Evolutionary conservation across 371 early-diverging fungal species (phyloP), one percentile per base, ranked within the genome.

Genomic region (Haplosporangium sp.): DNA sequence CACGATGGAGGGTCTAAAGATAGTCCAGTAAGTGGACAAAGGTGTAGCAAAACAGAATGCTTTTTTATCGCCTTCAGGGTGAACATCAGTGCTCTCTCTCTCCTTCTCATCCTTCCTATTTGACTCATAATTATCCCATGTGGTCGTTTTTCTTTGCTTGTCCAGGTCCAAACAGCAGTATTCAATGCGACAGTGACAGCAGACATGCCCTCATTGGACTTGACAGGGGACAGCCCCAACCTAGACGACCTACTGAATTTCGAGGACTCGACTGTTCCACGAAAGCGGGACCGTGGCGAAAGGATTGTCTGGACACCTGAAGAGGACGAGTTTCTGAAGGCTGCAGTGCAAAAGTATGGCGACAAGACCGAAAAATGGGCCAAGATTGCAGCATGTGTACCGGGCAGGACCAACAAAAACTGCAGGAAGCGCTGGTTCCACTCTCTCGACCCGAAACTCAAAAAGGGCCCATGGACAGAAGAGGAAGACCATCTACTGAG

Each of bases 371-470:
- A 93, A 73, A 91, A 91, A 62, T 94, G 94, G 94, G 86, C 92
- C 2, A 90, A 91, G 47, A 94, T 94, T 55, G 93, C 94, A 7
- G 88, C 88, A 16, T 88, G 92, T 68, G 92, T 94, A 0, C 93
- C 93, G 0, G 93, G 93, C 0, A 86, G 94, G 23, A 93, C 92
- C 40, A 93, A 93, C 83, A 92, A 92, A 73, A 90, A 92, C 59
- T 94, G 94, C 65, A 84, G 94, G 42, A 93, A 94, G 69, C 81
- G 94, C 4, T 94, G 94, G 94, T 92, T 91, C 66, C 93, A 93
- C 60, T 92, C 94, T 7, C 84, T 94, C 2, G 93, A 94, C 65
- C 94, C 94, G 6, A 86, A 88, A 5, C 73, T 94, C 46, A 86
- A 90, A 52, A 93, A 93, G 67, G 94, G 94, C 12, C 85, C 92